phyloP scores from a whole-genome alignment of 441 rosid species.

The Gossypium gossypioides region DNA sequence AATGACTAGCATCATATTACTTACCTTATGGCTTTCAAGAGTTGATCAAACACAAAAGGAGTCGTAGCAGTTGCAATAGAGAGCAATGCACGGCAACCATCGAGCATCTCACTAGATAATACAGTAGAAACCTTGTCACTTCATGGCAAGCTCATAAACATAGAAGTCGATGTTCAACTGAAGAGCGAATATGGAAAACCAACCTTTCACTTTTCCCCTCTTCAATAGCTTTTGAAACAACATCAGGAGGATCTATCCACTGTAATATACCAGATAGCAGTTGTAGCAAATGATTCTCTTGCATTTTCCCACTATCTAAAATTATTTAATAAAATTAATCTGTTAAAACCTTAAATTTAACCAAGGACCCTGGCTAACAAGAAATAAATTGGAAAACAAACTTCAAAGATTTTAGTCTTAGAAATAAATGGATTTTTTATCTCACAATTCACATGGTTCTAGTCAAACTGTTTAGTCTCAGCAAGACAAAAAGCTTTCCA shows the following conservation, averaged over 20 bases:
- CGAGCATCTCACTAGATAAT: constrained; percentile 80
- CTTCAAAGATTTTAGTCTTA: not conserved
- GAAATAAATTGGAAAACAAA: not conserved
- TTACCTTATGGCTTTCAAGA: constrained; percentile 76
- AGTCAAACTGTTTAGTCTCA: not conserved
- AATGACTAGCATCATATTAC: constrained; percentile 12
- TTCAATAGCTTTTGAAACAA: constrained; percentile 68
- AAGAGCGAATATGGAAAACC: constrained; percentile 16
- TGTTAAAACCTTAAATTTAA: constrained; percentile 14
- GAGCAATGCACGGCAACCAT: constrained; percentile 91
- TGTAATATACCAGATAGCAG: constrained; percentile 74
- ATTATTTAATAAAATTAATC: constrained; percentile 29
- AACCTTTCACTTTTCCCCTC: constrained; percentile 89
- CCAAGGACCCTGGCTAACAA: not conserved
- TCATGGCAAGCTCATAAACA: constrained; percentile 16
- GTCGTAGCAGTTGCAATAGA: constrained; percentile 69
- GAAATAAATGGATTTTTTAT: not conserved
- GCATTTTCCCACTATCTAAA: constrained; percentile 59
- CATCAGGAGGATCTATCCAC: constrained; percentile 91
- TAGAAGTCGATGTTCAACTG: constrained; percentile 12
- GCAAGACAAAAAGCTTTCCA: not conserved
- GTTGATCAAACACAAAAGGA: constrained; percentile 63
- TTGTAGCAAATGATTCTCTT: constrained; percentile 73
- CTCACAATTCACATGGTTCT: not conserved
- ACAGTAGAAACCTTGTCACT: constrained; percentile 20